Evolutionary conservation across 1,284 basidiomycete species (phyloP), one percentile per base, ranked within the genome.

Genomic region (Cryptococcus deneoformans): DNA sequence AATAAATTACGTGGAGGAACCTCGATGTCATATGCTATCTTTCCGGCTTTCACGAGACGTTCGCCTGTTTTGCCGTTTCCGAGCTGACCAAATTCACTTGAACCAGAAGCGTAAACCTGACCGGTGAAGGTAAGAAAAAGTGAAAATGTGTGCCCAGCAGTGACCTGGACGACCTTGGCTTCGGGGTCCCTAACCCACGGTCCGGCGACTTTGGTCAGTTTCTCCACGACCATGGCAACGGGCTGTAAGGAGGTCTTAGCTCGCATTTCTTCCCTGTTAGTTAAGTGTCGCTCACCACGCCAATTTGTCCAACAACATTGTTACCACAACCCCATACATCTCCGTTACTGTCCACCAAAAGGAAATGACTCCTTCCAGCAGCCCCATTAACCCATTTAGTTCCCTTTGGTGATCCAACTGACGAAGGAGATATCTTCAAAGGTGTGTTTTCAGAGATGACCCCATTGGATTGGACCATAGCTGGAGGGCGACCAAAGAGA

Each of bases 11-110:
- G 79, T 29, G 92, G 89, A 11, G 86, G 83, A 16, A 81, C 77
- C 68, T 90, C 86, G n/a, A 89, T 83, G 72, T 92, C 91, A 67
- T 84, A 95, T 9, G 84, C 86, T 0, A 86, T 84, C 73, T 91
- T 91, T 64, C 90, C 90, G 40, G 86, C 89, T 2, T 87, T 87
- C 6, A 87, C 85, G 59, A 95, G 88, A 44, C 91, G 85, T 76
- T 94, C 91, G 14, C 92, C 91, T 0, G 91, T 92, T 56, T 85
- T 84, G 12, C 93, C 93, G 68, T 92, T 94, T 1, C 92, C 94
- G 0, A 97, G 81, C 66, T 96, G 92, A 1, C 94, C 94, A 64
- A 90, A 87, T 76, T 96, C 92, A n/a, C 86, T 89, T 54, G 89
- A 92, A 39, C 94, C 94, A 63, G 91, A 87, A 0, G 91, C 84